A percentile compares a stretch with the other conserved stretches of the same genome.
Evolutionary conservation across 139 green algal species (phyloP).

Genomic region (Chlamydomonas sp.): DNA sequence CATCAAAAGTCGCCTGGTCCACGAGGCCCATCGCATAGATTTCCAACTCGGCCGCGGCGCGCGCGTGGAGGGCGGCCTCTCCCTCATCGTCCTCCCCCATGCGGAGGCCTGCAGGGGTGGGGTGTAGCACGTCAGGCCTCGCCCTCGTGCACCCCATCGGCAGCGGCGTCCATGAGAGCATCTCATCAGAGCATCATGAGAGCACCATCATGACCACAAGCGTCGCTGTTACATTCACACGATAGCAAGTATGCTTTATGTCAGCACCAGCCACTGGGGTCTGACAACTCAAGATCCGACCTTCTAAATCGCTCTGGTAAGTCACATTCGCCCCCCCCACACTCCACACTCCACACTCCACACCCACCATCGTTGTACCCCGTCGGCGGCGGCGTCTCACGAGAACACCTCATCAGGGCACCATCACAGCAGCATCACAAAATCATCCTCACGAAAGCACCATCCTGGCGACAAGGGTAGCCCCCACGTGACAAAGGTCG

Average conservation of each 20-base stretch:
- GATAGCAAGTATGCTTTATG: background rate
- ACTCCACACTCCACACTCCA: background rate
- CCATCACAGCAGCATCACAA: background rate
- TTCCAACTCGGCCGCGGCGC: too few species aligned
- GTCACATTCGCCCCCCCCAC: too few species aligned
- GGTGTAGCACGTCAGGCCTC: background rate
- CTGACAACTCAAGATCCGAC: too few species aligned
- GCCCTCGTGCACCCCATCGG: too few species aligned
- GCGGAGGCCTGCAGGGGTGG: background rate
- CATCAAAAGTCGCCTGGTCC: constrained; percentile 10
- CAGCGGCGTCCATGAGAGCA: too few species aligned
- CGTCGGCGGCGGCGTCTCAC: background rate
- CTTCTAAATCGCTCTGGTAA: too few species aligned
- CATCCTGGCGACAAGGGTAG: too few species aligned
- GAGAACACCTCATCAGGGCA: background rate
- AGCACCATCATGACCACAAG: too few species aligned
- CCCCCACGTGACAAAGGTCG: too few species aligned
- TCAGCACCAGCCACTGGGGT: background rate
- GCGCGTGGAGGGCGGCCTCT: background rate
- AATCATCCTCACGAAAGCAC: too few species aligned
- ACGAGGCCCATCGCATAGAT: background rate
- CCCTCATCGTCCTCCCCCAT: background rate
- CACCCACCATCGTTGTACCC: background rate
- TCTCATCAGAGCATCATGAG: too few species aligned
- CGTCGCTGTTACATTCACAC: too few species aligned